phyloP scores from a whole-genome alignment of 75 land plant species.

The Cryptomeria japonica region DNA sequence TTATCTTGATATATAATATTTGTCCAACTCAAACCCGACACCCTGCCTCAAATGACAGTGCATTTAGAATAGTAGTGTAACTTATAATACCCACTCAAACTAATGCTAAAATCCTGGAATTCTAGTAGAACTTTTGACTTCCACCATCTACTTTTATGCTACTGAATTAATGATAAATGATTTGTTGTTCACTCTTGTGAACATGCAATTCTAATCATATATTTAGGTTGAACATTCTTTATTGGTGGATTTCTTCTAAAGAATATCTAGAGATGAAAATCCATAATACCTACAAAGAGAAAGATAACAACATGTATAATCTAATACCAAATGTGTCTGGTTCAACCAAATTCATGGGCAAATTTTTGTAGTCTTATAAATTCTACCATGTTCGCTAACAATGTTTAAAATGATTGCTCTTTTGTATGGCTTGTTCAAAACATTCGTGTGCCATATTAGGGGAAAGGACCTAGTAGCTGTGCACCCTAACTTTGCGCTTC shows the following conservation, averaged over 20 bases:
- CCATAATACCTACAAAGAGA: not conserved
- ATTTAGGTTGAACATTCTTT: not conserved
- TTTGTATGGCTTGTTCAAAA: not conserved
- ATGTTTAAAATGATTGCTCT: not conserved
- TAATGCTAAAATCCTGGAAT: not conserved
- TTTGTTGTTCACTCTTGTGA: not conserved
- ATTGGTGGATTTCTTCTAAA: not conserved
- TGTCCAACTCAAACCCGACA: not conserved
- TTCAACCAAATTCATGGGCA: not conserved
- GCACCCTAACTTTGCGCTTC: too few species aligned
- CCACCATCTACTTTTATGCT: not conserved
- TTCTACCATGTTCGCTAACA: not conserved
- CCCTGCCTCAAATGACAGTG: not conserved
- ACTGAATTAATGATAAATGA: not conserved
- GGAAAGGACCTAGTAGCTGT: too few species aligned
- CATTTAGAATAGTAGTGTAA: not conserved
- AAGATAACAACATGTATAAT: not conserved
- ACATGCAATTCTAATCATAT: not conserved
- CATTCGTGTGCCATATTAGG: conserved; percentile 35
- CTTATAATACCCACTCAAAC: not conserved
- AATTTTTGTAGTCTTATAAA: not conserved
- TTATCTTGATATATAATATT: not conserved
- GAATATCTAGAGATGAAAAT: not conserved
- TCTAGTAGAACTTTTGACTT: not conserved
- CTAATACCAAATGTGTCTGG: not conserved